Conservation (phyloP, 2,329 filamentous ascomycete species). For the Aspergillus udagawae region DNA sequence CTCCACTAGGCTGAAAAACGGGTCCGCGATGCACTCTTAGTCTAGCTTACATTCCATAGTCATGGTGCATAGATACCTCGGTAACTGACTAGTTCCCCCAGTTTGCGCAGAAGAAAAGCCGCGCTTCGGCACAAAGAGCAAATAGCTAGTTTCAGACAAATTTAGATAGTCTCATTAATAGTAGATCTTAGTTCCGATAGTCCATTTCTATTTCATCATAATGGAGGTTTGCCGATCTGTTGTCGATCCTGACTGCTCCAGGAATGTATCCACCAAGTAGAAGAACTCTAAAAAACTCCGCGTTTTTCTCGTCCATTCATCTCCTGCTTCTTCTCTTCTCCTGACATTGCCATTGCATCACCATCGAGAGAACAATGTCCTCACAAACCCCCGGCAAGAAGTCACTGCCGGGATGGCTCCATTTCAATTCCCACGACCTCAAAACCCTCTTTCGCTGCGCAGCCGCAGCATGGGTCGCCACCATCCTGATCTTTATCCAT, state of each 20-base stretch:
- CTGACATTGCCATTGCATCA: not conserved
- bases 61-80: too few relatives aligned
- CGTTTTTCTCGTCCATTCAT: not conserved
- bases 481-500: slow-evolving; percentile 46
- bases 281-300: not conserved
- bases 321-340: not conserved
- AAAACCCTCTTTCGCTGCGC: slow-evolving; percentile 48
- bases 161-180: too few relatives aligned
- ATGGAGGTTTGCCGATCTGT: too few relatives aligned
- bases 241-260: not conserved
- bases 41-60: too few relatives aligned
- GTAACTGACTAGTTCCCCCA: too few relatives aligned
- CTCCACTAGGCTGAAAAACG: too few relatives aligned
- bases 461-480: slow-evolving; percentile 44
- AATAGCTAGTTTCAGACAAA: too few relatives aligned
- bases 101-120: too few relatives aligned
- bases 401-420: slow-evolving; percentile 12
- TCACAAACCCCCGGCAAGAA: not conserved
- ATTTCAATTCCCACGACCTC: slow-evolving; percentile 47
- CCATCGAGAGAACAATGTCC: not conserved
- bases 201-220: too few relatives aligned
- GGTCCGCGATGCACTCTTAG: too few relatives aligned
- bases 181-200: not conserved
- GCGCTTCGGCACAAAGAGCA: too few relatives aligned
- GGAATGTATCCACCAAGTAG: not conserved